Conservation (phyloP, 768 basidiomycete genomes). For the Pulveroboletus sp. region DNA sequence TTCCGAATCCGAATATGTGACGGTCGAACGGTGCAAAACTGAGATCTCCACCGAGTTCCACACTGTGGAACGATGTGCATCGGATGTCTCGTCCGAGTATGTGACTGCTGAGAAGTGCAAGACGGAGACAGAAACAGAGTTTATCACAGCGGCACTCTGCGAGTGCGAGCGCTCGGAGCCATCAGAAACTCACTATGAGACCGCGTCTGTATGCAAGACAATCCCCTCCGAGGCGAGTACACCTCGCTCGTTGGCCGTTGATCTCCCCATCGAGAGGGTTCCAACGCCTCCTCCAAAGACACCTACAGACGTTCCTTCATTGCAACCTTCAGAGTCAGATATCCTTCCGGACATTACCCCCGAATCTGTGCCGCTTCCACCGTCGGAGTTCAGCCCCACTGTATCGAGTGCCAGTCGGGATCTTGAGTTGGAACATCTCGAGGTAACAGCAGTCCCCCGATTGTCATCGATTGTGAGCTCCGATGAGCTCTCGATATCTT, state of each 20-base stretch:
- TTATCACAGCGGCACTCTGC: constrained; percentile 44
- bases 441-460: constrained; percentile 5
- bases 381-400: constrained; percentile 30
- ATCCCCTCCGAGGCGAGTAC: constrained; percentile 34
- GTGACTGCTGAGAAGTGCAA: constrained; percentile 46
- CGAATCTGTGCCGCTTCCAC: constrained; percentile 37
- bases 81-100: constrained; percentile 44
- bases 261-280: constrained; percentile 20
- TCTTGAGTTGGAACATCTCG: constrained; percentile 18
- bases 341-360: constrained; percentile 17
- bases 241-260: constrained; percentile 34
- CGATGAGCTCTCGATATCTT: constrained; percentile 19
- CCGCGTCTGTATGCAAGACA: constrained; percentile 39
- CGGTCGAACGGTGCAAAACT: constrained; percentile 41
- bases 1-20: constrained; percentile 44
- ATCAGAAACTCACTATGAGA: constrained; percentile 50
- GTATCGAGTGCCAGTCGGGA: constrained; percentile 18
- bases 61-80: constrained; percentile 42
- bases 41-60: constrained; percentile 43
- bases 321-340: constrained; percentile 25
- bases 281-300: constrained; percentile 27
- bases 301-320: constrained; percentile 23
- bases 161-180: constrained; percentile 22
- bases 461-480: constrained; percentile 19
- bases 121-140: constrained; percentile 41